phyloP scores from a whole-genome alignment of 2,329 filamentous ascomycete genomes.

The Aciculosporium take region DNA sequence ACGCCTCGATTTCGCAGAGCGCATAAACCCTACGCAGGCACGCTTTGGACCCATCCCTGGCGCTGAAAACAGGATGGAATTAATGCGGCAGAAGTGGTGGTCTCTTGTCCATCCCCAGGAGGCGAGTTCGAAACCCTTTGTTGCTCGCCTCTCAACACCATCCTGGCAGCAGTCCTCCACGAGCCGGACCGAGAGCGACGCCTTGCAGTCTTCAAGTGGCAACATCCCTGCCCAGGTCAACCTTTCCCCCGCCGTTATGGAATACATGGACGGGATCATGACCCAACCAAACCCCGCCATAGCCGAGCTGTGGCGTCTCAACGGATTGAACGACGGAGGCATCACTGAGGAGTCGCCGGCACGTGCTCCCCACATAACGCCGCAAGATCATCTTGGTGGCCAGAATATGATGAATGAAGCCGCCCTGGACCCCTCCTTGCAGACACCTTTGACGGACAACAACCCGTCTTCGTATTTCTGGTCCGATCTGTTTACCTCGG shows the following conservation, averaged over 20 bases:
- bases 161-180: not conserved
- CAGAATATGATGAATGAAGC: constrained; percentile 10
- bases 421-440: constrained; percentile 6
- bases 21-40: constrained; percentile 26
- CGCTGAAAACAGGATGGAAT: constrained; percentile 31
- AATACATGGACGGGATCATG: constrained; percentile 25
- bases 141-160: not conserved
- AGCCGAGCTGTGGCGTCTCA: constrained; percentile 18
- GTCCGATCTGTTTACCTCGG: constrained; percentile 19
- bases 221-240: constrained; percentile 12
- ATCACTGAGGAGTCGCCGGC: not conserved
- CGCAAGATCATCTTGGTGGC: not conserved
- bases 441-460: constrained; percentile 17
- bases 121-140: constrained; percentile 3
- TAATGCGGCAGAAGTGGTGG: constrained; percentile 35
- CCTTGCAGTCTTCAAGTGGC: constrained; percentile 4
- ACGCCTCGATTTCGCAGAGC: constrained; percentile 34
- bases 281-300: constrained; percentile 22
- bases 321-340: not conserved
- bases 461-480: constrained; percentile 28
- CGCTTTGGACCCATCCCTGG: constrained; percentile 35
- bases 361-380: not conserved
- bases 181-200: constrained; percentile 8
- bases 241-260: constrained; percentile 17
- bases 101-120: constrained; percentile 27